Evolutionary conservation across 176 grass and related monocot genomes (phyloP), one percentile per base, ranked within the genome.

Genomic region (Tillandsia leiboldiana): DNA sequence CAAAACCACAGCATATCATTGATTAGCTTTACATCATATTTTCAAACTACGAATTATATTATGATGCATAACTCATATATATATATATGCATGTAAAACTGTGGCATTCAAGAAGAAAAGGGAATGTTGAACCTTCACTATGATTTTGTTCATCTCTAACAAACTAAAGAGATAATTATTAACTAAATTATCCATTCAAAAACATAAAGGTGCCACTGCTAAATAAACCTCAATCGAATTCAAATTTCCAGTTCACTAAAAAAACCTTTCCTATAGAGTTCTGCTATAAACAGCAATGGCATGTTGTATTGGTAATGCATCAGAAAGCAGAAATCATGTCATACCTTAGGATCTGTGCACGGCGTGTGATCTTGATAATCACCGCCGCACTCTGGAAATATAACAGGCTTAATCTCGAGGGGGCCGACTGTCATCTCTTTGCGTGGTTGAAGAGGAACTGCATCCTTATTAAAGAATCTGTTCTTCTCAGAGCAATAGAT

Each of bases 351-450:
- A 66, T 96, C 86, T 11, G 92, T 92, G 83, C 92, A 96, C 66
- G 92, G 88, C 0, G 92, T 96, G 83, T 92, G 92, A 76, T 96
- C 92, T 87, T 96, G 92, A 72, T 77, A 68, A 18, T 92, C 86
- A 10, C 70, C 68, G 18, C 88, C 77, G 76, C 92, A 96, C 81
- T 96, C 92, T 3, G 83, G 76, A 52, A 96, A 92, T 50, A 50
- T 57, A 24, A 79, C 75, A 58, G 67, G 24, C 11, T 73, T 77
- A 24, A 82, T 69, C 13, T 76, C 63, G 81, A 66, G 73, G 59
- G 57, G 68, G 48, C 73, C 71, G 27, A 56, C 9, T 15, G 71
- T 23, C 70, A 57, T 24, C 49, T 68, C 63, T 42, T 72, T 77
- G 5, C 10, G 52, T 33, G 27, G 49, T 63, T 81, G 83, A 76